Conservation (phyloP, 2,329 filamentous ascomycete genomes). For the Aspergillus niger region DNA sequence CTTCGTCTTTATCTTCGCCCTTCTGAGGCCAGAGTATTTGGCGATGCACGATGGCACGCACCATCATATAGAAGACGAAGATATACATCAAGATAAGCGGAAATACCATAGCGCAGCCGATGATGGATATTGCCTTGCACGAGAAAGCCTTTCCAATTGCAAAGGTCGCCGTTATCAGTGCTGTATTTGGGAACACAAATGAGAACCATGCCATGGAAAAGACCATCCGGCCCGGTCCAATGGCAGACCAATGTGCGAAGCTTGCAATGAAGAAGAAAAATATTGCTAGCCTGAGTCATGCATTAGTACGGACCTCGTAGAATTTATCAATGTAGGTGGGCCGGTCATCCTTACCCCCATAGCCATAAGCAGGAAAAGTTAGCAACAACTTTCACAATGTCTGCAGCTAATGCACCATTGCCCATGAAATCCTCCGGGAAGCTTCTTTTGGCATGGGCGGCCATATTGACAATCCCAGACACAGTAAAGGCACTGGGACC, state of each 20-base stretch:
- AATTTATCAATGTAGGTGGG: not conserved
- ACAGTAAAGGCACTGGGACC: conserved; percentile 73
- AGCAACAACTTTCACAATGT: conserved; percentile 56
- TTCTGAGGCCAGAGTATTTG: conserved; percentile 78
- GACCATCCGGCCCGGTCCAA: conserved; percentile 62
- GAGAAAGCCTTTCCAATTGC: conserved; percentile 66
- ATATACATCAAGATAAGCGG: conserved; percentile 68
- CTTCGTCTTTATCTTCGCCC: conserved; percentile 65
- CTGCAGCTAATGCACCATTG: conserved; percentile 55
- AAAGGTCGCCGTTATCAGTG: conserved; percentile 71
- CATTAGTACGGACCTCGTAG: conserved; percentile 15
- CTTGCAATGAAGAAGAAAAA: conserved; percentile 83
- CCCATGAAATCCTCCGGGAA: conserved; percentile 60
- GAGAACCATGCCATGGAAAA: conserved; percentile 88
- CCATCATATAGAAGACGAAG: conserved; percentile 69
- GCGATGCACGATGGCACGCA: conserved; percentile 64
- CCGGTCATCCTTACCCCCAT: conserved; percentile 59
- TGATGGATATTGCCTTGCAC: conserved; percentile 62
- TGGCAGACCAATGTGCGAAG: conserved; percentile 72
- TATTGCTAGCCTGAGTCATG: conserved; percentile 59
- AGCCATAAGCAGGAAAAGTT: conserved; percentile 75
- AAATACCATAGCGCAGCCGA: conserved; percentile 69
- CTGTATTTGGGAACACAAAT: conserved; percentile 80
- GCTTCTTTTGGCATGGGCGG: conserved; percentile 50
- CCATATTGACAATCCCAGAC: conserved; percentile 62